A percentile compares a stretch with the other conserved stretches of the same genome.
Evolutionary conservation across 2,329 filamentous ascomycete genomes (phyloP).

Genomic region (Colletotrichum lupini): DNA sequence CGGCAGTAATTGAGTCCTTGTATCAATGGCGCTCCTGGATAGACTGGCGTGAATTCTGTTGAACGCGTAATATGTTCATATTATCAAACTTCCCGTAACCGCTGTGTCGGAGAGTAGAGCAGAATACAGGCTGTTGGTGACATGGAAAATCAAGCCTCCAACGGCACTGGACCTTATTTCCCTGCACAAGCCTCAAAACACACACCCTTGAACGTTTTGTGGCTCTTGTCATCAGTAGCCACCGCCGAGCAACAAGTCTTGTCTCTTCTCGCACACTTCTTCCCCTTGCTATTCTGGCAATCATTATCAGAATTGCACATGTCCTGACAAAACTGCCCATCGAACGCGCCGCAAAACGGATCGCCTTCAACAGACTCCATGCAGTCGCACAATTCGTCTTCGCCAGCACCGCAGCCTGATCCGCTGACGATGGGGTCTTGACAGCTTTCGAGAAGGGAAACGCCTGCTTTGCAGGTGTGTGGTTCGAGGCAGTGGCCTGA

Average conservation of each 20-base stretch:
- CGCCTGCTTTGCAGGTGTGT: neutral
- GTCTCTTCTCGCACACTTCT: neutral
- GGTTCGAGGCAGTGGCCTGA: neutral
- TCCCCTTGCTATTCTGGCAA: neutral
- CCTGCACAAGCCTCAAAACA: neutral
- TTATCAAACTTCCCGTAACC: no score
- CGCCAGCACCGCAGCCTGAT: neutral
- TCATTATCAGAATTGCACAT: neutral
- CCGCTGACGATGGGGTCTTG: neutral
- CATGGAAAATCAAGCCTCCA: no score
- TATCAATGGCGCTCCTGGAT: no score
- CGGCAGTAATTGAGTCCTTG: no score
- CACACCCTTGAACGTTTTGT: neutral
- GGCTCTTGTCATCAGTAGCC: fast-evolving
- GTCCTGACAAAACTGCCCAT: neutral
- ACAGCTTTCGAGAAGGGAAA: neutral
- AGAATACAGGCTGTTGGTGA: no score
- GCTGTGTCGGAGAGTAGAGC: no score
- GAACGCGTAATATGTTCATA: no score
- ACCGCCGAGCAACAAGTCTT: neutral
- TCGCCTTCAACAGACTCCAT: neutral
- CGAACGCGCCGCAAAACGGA: neutral
- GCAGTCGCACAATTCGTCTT: neutral
- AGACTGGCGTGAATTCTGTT: no score
- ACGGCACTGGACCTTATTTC: neutral